Evolutionary conservation across 768 basidiomycete genomes (phyloP), one percentile per base, ranked within the genome.

Genomic region (Macrolepiota dolichaula): DNA sequence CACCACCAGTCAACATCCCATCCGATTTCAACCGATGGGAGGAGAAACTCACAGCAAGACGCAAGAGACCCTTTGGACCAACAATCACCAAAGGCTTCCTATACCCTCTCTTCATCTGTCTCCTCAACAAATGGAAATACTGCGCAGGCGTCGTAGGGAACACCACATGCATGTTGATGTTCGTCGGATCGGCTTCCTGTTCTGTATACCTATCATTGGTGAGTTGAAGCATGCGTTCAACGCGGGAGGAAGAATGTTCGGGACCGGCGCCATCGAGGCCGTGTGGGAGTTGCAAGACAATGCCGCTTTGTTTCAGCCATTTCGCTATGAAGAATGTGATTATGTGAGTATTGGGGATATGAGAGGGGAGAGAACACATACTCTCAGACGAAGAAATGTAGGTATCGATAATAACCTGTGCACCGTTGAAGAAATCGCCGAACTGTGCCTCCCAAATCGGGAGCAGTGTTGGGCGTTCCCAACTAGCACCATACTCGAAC

Each of bases 381-480:
- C 94, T 88, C 74, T 96, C 92, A 17, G 88, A 81, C 2, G 92
- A 94, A 1, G 89, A 81, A 37, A 97, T 79, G 70, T 91, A 96
- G 0, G 92, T 94, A 69, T 97, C 94, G 63, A 96, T 92, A 55
- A 94, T 88, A 59, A 94, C 81, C 82, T 90, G 90, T 11, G 92
- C 91, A 1, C 93, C 93, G 67, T 97, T 96, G 77, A 92, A 91
- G 74, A 97, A 97, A 69, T 96, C 94, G 22, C 94, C 94, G 65
- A 95, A 95, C 85, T 96, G 94, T 0, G 93, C 93, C 71, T 97
- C 94, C 94, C 94, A 96, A 37, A 96, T 92, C 0, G 91, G 85
- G 55, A 96, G 74, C 22, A 95, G 71, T 64, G 85, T 82, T 0
- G 94, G 94, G 24, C 85, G 76, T 71, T 94, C 92, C 92, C 93